A percentile compares a stretch with the other conserved stretches of the same genome.
phyloP scores from a whole-genome alignment of 31 red algal species.

The Porphyra umbilicalis region DNA sequence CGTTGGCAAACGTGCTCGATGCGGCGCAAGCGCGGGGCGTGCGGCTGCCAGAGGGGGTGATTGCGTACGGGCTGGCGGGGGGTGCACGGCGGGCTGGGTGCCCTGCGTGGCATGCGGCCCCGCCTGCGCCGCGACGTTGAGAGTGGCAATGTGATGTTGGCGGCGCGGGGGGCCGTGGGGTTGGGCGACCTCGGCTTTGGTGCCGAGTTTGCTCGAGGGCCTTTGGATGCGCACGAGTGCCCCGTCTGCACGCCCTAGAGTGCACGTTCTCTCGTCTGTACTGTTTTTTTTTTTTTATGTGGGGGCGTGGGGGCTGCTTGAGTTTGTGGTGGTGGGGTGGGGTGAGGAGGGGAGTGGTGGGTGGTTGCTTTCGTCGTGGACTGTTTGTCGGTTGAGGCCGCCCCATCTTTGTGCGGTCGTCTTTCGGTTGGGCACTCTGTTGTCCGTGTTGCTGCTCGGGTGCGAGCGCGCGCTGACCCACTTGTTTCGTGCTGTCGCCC shows the following conservation, averaged over 20 bases:
- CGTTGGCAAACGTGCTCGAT: constrained; percentile 78
- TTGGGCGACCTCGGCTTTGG: constrained; percentile 93
- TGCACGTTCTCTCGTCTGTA: constrained; percentile 8
- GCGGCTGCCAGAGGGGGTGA: constrained; percentile 51
- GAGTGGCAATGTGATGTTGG: constrained; percentile 67
- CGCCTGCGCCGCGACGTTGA: constrained; percentile 86
- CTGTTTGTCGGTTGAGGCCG: too few relatives aligned
- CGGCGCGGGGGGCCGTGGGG: constrained; percentile 42
- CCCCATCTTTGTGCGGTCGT: too few relatives aligned
- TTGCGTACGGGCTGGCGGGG: constrained; percentile 71
- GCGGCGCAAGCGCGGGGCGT: constrained; percentile 24
- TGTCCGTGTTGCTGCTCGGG: background rate
- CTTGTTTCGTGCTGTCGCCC: background rate
- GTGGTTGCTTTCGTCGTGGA: too few relatives aligned
- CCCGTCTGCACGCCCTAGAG: constrained; percentile 85
- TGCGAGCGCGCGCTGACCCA: background rate
- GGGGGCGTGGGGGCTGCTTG: background rate
- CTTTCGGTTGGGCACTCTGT: too few relatives aligned
- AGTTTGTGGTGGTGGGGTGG: background rate
- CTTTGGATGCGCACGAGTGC: constrained; percentile 67
- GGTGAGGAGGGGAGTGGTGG: background rate
- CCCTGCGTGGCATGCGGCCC: constrained; percentile 64
- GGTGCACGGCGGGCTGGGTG: constrained; percentile 58
- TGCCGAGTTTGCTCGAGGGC: constrained; percentile 67
- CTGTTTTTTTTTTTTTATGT: too few relatives aligned